These are phyloP conservation scores for Ophiorrhiza pumila DNA, from an alignment of 257 asterid genomes.

Conservation along the genomic window DNA sequence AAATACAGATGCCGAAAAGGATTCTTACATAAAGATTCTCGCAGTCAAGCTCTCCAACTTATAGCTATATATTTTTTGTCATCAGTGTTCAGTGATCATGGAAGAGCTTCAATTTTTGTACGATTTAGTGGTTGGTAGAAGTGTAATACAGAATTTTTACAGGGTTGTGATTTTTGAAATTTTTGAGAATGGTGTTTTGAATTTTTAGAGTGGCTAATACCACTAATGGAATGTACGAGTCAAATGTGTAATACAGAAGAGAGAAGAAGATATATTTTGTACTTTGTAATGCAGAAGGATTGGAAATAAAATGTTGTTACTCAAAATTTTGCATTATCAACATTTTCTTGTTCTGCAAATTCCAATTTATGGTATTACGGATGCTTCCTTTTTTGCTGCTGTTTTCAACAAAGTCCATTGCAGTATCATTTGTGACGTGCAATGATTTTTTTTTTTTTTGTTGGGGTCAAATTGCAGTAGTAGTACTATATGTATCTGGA, in stretches of 20 bases:
- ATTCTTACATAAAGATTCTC: not conserved
- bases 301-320: not conserved
- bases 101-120: not conserved
- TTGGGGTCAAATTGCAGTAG: no score
- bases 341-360: no score
- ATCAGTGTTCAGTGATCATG: not conserved
- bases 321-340: no score
- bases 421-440: no score
- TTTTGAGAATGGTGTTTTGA: not conserved
- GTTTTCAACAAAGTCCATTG: no score
- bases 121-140: no score
- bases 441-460: no score
- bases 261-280: not conserved
- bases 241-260: not conserved
- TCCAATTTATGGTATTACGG: no score
- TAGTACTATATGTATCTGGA: no score
- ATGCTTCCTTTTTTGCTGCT: no score
- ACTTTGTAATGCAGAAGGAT: not conserved
- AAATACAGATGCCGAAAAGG: not conserved
- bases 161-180: not conserved
- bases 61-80: not conserved
- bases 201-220: slow-evolving; percentile 1
- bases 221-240: not conserved
- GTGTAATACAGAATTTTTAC: not conserved
- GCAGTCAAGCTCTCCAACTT: not conserved